Conservation (phyloP, 73 alveolate genomes). For the Paramecium sonneborni region DNA sequence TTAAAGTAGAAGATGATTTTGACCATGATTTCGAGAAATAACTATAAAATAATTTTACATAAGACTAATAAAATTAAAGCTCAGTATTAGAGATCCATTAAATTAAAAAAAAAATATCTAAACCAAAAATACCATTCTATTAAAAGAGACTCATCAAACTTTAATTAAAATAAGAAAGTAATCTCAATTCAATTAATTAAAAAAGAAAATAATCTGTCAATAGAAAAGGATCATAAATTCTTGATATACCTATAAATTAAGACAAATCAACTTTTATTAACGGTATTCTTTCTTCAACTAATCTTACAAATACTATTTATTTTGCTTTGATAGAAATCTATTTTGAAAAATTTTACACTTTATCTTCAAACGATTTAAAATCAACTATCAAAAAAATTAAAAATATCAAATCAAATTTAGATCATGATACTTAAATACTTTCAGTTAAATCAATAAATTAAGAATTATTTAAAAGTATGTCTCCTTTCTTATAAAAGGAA, state of each 20-base stretch:
- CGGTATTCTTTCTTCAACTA: background rate
- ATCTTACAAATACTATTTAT: background rate
- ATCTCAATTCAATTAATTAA: background rate
- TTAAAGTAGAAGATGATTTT: background rate
- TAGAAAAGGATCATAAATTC: background rate
- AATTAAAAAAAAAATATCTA: background rate
- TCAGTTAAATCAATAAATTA: background rate
- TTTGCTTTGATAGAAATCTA: background rate
- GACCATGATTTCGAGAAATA: slow-evolving; percentile 14
- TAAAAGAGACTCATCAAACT: background rate
- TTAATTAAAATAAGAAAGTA: background rate
- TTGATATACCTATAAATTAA: background rate
- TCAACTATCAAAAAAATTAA: background rate
- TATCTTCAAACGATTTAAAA: background rate
- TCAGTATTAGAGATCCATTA: background rate
- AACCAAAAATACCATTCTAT: background rate
- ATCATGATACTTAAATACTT: background rate
- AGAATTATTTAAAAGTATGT: background rate
- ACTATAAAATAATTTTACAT: background rate
- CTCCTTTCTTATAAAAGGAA: background rate
- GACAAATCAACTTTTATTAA: background rate
- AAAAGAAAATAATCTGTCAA: background rate
- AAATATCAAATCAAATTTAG: background rate
- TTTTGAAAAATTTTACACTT: background rate
- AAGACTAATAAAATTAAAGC: background rate